Conservation (phyloP, 371 early-diverging fungal genomes). For the Lichtheimia corymbifera region DNA sequence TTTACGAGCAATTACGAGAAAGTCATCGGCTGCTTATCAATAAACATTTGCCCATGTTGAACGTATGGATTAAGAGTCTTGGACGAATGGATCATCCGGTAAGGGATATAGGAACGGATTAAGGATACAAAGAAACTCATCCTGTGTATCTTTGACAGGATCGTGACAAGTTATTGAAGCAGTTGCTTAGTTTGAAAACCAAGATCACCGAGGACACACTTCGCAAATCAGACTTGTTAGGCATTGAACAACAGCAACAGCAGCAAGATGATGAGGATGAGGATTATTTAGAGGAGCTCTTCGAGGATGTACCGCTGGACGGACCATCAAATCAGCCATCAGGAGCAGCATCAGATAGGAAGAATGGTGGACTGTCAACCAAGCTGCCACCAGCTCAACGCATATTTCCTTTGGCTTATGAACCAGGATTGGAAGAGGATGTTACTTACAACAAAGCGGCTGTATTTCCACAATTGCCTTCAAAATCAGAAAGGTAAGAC, state of each 20-base stretch:
- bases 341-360: too few species aligned
- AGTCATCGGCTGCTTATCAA: conserved; percentile 48
- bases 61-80: conserved; percentile 54
- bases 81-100: conserved; percentile 45
- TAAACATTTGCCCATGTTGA: conserved; percentile 46
- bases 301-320: conserved; percentile 52
- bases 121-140: background rate
- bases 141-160: background rate
- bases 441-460: conserved; percentile 39
- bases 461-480: background rate
- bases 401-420: conserved; percentile 50
- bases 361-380: conserved; percentile 2
- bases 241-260: conserved; percentile 23
- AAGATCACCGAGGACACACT: conserved; percentile 33
- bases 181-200: conserved; percentile 39
- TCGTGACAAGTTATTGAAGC: conserved; percentile 37
- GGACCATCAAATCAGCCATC: background rate
- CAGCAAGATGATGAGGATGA: conserved; percentile 39
- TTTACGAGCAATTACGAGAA: conserved; percentile 68
- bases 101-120: background rate
- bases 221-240: conserved; percentile 56
- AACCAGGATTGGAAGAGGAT: conserved; percentile 49
- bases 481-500: background rate
- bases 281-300: conserved; percentile 50
- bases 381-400: conserved; percentile 42